Evolutionary conservation across 2,329 filamentous ascomycete genomes (phyloP).

Genomic region (Huntiella bhutanensis): DNA sequence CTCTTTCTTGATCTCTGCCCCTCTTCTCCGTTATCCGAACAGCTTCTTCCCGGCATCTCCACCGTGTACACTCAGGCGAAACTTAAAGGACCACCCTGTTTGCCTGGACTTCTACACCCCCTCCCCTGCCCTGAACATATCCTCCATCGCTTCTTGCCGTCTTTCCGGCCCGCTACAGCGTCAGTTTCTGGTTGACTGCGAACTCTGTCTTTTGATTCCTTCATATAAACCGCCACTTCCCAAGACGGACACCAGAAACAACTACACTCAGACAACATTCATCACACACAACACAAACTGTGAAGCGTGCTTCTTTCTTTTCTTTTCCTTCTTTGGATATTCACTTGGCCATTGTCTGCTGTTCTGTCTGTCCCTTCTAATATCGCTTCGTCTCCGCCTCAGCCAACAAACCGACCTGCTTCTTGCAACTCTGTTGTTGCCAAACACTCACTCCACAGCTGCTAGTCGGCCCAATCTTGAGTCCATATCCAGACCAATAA

Average conservation of each 20-base stretch:
- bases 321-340: not conserved
- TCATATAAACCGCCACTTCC: not conserved
- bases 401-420: not conserved
- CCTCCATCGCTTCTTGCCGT: not conserved
- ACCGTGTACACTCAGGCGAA: too few relatives aligned
- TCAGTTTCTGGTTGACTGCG: too few relatives aligned
- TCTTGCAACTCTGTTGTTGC: not conserved
- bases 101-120: too few relatives aligned
- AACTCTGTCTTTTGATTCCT: not conserved
- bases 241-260: not conserved
- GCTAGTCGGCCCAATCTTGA: too few relatives aligned
- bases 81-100: too few relatives aligned
- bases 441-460: slow-evolving; percentile 9
- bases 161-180: too few relatives aligned
- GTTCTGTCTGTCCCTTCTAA: not conserved
- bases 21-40: too few relatives aligned
- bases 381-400: not conserved
- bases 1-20: too few relatives aligned
- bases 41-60: too few relatives aligned
- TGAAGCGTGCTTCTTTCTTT: not conserved
- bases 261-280: not conserved
- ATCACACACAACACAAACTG: not conserved
- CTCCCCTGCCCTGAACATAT: not conserved
- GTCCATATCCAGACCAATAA: too few relatives aligned
- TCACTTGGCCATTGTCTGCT: not conserved